Conservation (phyloP, 345 rosid genomes). For the Eucalyptus pauciflora region DNA sequence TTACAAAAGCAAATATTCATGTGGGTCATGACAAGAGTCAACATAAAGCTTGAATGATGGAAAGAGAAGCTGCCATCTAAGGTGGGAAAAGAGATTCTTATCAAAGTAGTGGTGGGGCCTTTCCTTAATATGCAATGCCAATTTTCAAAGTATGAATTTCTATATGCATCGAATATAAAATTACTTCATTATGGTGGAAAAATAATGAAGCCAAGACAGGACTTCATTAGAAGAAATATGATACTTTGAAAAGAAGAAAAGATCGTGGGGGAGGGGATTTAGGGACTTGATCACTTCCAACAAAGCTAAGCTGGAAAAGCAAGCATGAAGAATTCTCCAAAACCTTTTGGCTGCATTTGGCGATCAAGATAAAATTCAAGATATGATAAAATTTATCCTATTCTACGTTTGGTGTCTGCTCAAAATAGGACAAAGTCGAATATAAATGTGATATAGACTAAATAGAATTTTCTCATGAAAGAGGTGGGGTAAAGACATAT, state of each 20-base stretch:
- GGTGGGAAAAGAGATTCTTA: not conserved
- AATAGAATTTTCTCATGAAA: too few relatives aligned
- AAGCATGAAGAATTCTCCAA: not conserved
- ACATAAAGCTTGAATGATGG: not conserved
- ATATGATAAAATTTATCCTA: too few relatives aligned
- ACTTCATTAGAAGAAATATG: not conserved
- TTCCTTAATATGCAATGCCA: not conserved
- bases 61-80: not conserved
- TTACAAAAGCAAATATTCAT: not conserved
- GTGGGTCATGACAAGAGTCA: not conserved
- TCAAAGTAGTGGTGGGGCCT: not conserved
- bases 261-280: not conserved
- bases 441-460: too few relatives aligned
- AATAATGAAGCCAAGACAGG: not conserved
- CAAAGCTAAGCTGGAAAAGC: not conserved
- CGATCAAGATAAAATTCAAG: too few relatives aligned
- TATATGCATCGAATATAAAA: not conserved
- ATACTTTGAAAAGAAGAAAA: not conserved
- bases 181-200: not conserved
- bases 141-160: not conserved
- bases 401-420: rapidly evolving
- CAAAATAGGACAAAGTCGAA: too few relatives aligned
- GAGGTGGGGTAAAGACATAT: rapidly evolving
- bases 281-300: not conserved
- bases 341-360: too few relatives aligned